These are phyloP conservation scores for Ganoderma boninense DNA, from an alignment of 1,284 basidiomycete genomes.

Conservation along the genomic window DNA sequence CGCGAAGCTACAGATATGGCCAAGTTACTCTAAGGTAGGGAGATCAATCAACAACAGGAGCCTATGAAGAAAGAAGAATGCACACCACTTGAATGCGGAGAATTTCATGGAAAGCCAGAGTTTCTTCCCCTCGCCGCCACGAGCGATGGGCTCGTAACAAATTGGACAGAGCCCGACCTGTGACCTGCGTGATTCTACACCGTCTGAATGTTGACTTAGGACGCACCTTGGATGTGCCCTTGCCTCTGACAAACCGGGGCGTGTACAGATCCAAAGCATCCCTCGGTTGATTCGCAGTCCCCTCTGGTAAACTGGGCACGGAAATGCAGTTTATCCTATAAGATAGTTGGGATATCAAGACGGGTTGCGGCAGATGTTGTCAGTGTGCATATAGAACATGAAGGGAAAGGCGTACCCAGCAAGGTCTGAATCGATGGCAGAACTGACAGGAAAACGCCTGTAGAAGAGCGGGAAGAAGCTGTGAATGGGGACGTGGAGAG, in stretches of 20 bases:
- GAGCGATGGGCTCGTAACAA: constrained; percentile 65
- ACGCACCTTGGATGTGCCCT: constrained; percentile 63
- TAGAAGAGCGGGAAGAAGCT: constrained; percentile 66
- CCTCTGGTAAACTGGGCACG: constrained; percentile 48
- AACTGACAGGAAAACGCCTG: constrained; percentile 68
- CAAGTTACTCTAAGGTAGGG: background rate
- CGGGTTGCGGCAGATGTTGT: background rate
- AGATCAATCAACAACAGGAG: background rate
- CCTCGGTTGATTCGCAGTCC: constrained; percentile 65
- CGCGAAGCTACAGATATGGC: background rate
- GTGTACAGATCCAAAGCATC: constrained; percentile 74
- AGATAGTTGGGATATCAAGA: too few relatives aligned
- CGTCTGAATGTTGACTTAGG: background rate
- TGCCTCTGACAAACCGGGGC: constrained; percentile 79
- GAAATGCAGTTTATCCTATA: constrained; percentile 9
- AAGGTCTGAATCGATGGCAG: constrained; percentile 50
- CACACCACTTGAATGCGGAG: constrained; percentile 81
- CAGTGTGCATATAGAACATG: constrained; percentile 3
- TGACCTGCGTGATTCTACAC: background rate
- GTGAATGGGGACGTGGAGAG: constrained; percentile 53
- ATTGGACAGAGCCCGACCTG: constrained; percentile 78
- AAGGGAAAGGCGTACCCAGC: constrained; percentile 36
- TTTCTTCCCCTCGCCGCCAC: constrained; percentile 71
- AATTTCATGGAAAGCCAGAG: constrained; percentile 83
- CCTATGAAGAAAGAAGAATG: constrained; percentile 6